These are phyloP conservation scores for Naumovozyma dairenensis DNA, from an alignment of 805 yeast species.

Conservation along the genomic window DNA sequence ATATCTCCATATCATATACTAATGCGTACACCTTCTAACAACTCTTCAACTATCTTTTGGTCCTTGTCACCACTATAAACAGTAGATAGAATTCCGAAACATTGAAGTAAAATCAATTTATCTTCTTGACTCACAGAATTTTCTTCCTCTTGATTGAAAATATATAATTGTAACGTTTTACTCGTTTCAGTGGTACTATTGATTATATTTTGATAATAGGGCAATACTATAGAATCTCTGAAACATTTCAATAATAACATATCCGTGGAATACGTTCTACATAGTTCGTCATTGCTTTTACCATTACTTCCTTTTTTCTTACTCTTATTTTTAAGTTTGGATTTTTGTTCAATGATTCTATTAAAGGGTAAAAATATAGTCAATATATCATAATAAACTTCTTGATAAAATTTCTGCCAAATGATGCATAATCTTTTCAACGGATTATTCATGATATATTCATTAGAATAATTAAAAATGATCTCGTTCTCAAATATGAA, in stretches of 20 bases:
- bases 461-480: constrained; percentile 15
- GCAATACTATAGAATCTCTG: constrained; percentile 39
- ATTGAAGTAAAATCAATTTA: constrained; percentile 37
- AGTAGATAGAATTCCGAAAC: constrained; percentile 43
- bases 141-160: constrained; percentile 17
- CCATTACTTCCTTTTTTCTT: background rate
- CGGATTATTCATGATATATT: constrained; percentile 17
- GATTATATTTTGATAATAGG: constrained; percentile 33
- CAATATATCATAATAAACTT: constrained; percentile 41
- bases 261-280: constrained; percentile 14
- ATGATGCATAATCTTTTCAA: constrained; percentile 27
- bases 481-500: constrained; percentile 24
- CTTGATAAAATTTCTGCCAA: constrained; percentile 43
- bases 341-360: constrained; percentile 3
- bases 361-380: constrained; percentile 47
- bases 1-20: no score
- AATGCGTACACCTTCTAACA: constrained; percentile 23
- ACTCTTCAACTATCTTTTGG: constrained; percentile 42
- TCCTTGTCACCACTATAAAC: constrained; percentile 40
- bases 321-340: constrained; percentile 4
- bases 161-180: constrained; percentile 9
- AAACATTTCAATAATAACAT: constrained; percentile 32
- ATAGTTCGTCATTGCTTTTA: constrained; percentile 3
- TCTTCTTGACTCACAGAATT: constrained; percentile 31
- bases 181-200: constrained; percentile 10